Evolutionary conservation across 208 protist genomes (phyloP), one percentile per base, ranked within the genome.

Genomic region (Jaenimonas drosophilae): DNA sequence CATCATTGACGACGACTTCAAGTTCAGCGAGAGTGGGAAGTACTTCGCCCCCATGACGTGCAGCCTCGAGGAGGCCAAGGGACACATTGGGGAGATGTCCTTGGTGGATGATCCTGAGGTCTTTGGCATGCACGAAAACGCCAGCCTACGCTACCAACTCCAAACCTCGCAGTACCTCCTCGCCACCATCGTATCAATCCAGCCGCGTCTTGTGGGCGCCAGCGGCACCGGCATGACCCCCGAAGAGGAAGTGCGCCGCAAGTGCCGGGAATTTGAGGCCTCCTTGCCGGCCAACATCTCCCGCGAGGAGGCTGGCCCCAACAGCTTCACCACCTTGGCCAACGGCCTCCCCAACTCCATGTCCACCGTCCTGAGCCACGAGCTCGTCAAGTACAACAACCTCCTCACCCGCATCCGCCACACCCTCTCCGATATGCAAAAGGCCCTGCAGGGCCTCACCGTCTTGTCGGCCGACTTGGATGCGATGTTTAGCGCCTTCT

Each of bases 51-150:
- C 92, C 12, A 64, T 62, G 20, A 40, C 54, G 30, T 80, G 59
- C 33, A 69, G 48, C 17, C 71, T 94, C 6, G 62, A 57, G 7
- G 65, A 67, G 17, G 82, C 80, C 38, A 71, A 79, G 62, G 59
- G 71, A 29, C 94, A 90, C 64, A 87, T 98, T 47, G 55, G 64
- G 12, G 44, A 57, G 24, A 91, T 97, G 79, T 90, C 96, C 14
- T 55, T 76, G 31, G 74, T 85, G 9, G 96, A 98, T 59, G 71
- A 85, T 17, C 95, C 96, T 5, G 89, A 95, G 44, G 83, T 99
- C 11, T 99, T 98, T 65, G 96, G 96, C 20, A 89, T 99, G 80
- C 95, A 98, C 69, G 78, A 82, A 5, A 99, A 98, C 64, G 96
- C 96, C 7, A 96, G 95, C 49, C 88, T 99, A 38, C 89, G 91